These are phyloP conservation scores for Collybiopsis luxurians DNA, from an alignment of 768 basidiomycete species.

Conservation along the genomic window DNA sequence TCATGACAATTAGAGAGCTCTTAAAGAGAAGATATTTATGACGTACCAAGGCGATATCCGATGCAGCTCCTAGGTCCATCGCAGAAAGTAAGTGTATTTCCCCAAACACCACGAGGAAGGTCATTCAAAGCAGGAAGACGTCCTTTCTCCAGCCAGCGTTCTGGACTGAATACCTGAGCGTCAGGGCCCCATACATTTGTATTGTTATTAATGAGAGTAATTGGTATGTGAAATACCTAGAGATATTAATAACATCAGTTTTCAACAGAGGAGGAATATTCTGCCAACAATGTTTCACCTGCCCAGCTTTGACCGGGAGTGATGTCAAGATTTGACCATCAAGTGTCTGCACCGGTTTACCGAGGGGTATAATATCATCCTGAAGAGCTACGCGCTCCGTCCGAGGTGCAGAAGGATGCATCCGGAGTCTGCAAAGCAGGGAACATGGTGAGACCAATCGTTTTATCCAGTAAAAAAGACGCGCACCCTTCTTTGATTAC, in stretches of 20 bases:
- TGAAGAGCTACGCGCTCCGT: conserved; percentile 36
- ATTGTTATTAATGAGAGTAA: conserved; percentile 29
- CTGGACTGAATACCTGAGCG: conserved; percentile 32
- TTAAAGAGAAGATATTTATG: not conserved
- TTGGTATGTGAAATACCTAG: conserved; percentile 33
- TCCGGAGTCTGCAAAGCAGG: conserved; percentile 27
- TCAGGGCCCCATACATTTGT: conserved; percentile 33
- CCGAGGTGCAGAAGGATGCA: conserved; percentile 37
- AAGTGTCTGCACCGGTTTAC: conserved; percentile 25
- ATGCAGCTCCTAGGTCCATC: conserved; percentile 41
- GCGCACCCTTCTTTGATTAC: conserved; percentile 39
- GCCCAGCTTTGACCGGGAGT: conserved; percentile 32
- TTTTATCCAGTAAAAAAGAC: too few species aligned
- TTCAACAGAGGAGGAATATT: too few species aligned
- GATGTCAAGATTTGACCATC: conserved; percentile 23
- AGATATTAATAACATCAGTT: too few species aligned
- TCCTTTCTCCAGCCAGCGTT: conserved; percentile 34
- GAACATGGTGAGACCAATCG: not conserved
- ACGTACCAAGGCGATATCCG: conserved; percentile 34
- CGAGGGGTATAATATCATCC: conserved; percentile 42
- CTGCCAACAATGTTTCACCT: conserved; percentile 24
- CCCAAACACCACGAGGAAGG: conserved; percentile 33
- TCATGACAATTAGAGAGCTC: too few species aligned
- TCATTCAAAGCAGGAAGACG: conserved; percentile 24
- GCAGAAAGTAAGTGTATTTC: conserved; percentile 34